Percentiles rank a stretch among this genome's conserved stretches.
Evolutionary conservation across 2,329 filamentous ascomycete species (phyloP).

Genomic region (Talaromyces marneffei): DNA sequence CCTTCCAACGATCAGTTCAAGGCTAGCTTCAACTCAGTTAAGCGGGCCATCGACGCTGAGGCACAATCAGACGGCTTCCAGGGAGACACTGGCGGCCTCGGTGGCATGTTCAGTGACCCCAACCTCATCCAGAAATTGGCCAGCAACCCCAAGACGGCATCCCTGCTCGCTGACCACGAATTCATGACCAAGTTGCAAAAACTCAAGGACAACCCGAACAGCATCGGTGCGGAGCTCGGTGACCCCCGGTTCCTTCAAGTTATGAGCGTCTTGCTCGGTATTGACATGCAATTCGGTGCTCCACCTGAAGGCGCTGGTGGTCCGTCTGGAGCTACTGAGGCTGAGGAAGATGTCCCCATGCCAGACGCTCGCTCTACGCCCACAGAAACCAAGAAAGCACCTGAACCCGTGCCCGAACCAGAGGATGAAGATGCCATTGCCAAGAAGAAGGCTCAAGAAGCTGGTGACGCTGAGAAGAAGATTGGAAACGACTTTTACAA

Average conservation of each 20-base stretch:
- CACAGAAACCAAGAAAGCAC: constrained; percentile 50
- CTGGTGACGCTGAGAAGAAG: constrained; percentile 90
- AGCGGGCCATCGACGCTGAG: constrained; percentile 80
- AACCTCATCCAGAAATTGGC: constrained; percentile 85
- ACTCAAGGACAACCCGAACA: constrained; percentile 73
- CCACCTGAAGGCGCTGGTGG: constrained; percentile 43
- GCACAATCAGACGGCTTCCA: constrained; percentile 55
- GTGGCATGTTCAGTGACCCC: constrained; percentile 90
- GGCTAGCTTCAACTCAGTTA: constrained; percentile 74
- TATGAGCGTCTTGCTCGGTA: constrained; percentile 84
- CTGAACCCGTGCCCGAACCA: constrained; percentile 56
- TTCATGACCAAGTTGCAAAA: constrained; percentile 90
- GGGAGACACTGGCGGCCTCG: constrained; percentile 68
- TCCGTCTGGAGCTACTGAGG: constrained; percentile 43
- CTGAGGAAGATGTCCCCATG: constrained; percentile 72
- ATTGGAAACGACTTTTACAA: constrained; percentile 94
- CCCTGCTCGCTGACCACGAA: constrained; percentile 68
- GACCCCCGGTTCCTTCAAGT: constrained; percentile 93
- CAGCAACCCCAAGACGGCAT: constrained; percentile 85
- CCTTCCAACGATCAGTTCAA: constrained; percentile 88
- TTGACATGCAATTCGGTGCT: constrained; percentile 74
- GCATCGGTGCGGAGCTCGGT: constrained; percentile 71
- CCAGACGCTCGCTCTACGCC: constrained; percentile 56
- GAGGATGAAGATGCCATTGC: constrained; percentile 77
- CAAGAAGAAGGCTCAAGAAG: constrained; percentile 85